Evolutionary conservation across 2,329 filamentous ascomycete species (phyloP), one percentile per base, ranked within the genome.

Genomic region (Pseudocercospora musae): DNA sequence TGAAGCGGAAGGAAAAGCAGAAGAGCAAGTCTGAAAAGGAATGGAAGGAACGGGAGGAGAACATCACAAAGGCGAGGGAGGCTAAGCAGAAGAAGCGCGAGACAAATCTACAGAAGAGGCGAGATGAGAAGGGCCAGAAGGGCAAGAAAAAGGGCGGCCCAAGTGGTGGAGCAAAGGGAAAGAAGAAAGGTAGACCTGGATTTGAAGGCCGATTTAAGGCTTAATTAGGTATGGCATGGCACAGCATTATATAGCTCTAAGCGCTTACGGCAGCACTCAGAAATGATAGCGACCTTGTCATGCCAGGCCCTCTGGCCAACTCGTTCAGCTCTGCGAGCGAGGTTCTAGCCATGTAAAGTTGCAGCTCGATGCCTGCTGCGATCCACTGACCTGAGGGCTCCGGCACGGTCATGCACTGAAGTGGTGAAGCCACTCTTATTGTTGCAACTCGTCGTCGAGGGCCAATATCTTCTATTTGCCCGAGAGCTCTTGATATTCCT

Each of bases 1-100:
- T 98, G 68, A 97, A 97, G 84, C 88, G 94, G 69, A 96, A 96
- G 80, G 92, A 97, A 72, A 87, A 88, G 69, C 81, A 85, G 57
- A 98, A 97, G 86, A 89, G 88, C 78, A 96, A 95, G 86, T 96
- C 91, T 74, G 91, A 92, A 76, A 89, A 89, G 74, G 92, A 95
- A 73, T 98, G 95, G 80, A 78, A 78, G 59, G 80, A 82, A 61
- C 71, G 80, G 15, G 71, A 78, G 20, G 77, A 78, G 33, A 77
- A 74, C 29, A 78, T 82, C 1, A 70, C 77, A 52, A 80, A 81
- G 70, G 77, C 79, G 60, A 78, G 78, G 69, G 79, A 80, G 66
- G 76, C 76, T 69, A 78, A 77, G 67, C 79, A 82, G 72, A 82
- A 81, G 77, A 80, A 78, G 74, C 74, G 80, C 18, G 80, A 82